Base-by-base conservation (phyloP, 164 flowering plant genomes). In the Stephania japonica region DNA sequence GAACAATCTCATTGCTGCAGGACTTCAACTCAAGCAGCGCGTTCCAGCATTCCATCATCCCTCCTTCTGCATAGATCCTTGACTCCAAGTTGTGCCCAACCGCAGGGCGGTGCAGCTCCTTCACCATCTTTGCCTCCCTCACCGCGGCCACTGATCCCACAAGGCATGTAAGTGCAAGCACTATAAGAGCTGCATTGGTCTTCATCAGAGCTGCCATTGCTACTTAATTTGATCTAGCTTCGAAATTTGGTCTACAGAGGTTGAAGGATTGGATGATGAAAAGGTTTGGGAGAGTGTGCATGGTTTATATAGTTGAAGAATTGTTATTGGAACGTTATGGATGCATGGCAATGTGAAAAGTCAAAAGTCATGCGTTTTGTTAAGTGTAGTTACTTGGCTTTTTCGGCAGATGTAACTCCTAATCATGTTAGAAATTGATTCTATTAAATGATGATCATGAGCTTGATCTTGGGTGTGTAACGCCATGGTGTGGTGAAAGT, bases 131-230 rank as follows among this genome's bases (percentile, higher is more conserved):
- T 24, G 23, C 24, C 25, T 59, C 64, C 64, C 64, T 59, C 9
- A 24, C 9, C 9, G 23, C 9, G 10, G 21, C 19, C 21, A 18
- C 64, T n/a, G 23, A 7, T 59, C 64, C 64, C 64, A 59, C 64
- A 59, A 59, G 23, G 10, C 21, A 18, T 5, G 62, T 18, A 56
- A 12, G 18, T 14, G 18, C 62, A n/a, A 59, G 23, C 64, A 32
- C 38, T 32, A 32, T 32, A 59, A 59, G 64, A n/a, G 23, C 64
- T 24, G n/a, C 25, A 59, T n/a, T 47, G 53, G 16, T 59, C 64
- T 59, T 59, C 24, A 32, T 32, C 38, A 59, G 21, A 59, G 64
- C 59, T 50, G 59, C 64, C 64, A 59, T 59, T 59, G 64, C 64
- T 59, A 1, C 24, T 47, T 47, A 59, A 59, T 59, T 6, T 32